phyloP scores from a whole-genome alignment of 805 yeast genomes.

The Debaryomyces prosopidis region DNA sequence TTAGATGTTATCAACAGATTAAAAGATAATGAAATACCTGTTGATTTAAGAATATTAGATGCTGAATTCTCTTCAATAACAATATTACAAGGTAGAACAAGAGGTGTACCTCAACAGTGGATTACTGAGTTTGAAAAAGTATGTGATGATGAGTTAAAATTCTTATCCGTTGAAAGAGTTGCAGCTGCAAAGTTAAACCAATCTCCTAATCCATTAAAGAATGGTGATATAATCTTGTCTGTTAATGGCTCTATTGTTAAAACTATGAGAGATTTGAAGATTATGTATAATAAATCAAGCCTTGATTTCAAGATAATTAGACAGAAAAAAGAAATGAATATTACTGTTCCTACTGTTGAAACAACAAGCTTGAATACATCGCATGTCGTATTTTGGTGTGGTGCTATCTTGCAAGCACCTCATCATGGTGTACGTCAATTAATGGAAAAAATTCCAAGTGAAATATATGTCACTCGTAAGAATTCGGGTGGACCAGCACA shows the following conservation, averaged over 20 bases:
- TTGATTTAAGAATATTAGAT: slow-evolving; percentile 64
- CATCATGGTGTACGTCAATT: slow-evolving; percentile 90
- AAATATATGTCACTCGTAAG: slow-evolving; percentile 77
- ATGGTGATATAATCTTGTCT: slow-evolving; percentile 78
- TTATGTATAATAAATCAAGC: slow-evolving; percentile 41
- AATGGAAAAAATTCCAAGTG: slow-evolving; percentile 72
- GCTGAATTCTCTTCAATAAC: slow-evolving; percentile 73
- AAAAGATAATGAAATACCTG: slow-evolving; percentile 50
- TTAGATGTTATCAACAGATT: slow-evolving; percentile 55
- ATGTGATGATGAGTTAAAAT: slow-evolving; percentile 66
- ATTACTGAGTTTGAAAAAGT: slow-evolving; percentile 64
- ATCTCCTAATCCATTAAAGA: slow-evolving; percentile 38
- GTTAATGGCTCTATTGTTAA: slow-evolving; percentile 67
- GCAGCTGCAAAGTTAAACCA: slow-evolving; percentile 44
- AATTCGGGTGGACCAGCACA: slow-evolving; percentile 84
- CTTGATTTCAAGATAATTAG: slow-evolving; percentile 69
- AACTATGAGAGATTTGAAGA: slow-evolving; percentile 64
- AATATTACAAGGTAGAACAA: slow-evolving; percentile 72
- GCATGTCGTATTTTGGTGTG: slow-evolving; percentile 78
- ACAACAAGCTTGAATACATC: slow-evolving; percentile 60
- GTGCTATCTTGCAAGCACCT: slow-evolving; percentile 82
- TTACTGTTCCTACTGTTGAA: slow-evolving; percentile 65
- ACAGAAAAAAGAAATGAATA: slow-evolving; percentile 59
- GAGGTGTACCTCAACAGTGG: slow-evolving; percentile 90
- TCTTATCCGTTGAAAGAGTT: slow-evolving; percentile 69